Conservation (phyloP, 1,139 yeast species). For the Nakaseomyces nivariensis region DNA sequence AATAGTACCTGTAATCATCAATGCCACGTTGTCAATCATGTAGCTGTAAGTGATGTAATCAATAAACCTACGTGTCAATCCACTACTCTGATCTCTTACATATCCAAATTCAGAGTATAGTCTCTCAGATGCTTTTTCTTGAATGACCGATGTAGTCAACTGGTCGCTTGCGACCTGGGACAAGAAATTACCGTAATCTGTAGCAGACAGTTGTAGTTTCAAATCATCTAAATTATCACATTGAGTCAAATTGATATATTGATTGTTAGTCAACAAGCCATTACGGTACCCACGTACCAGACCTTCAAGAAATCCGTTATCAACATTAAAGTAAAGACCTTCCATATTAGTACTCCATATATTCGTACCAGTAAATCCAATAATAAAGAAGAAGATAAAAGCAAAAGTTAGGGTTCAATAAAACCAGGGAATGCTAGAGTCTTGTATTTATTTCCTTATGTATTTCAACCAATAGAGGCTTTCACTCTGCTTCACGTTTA, state of each 20-base stretch:
- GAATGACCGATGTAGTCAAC: conserved; percentile 67
- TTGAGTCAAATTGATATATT: conserved; percentile 86
- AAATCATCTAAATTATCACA: conserved; percentile 92
- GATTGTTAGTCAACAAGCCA: conserved; percentile 66
- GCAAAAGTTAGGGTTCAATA: no score
- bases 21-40: conserved; percentile 95
- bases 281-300: conserved; percentile 89
- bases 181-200: conserved; percentile 89
- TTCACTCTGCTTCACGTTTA: no score
- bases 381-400: no score
- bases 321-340: conserved; percentile 78
- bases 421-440: no score
- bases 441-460: no score
- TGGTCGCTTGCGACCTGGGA: conserved; percentile 74
- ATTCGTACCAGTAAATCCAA: no score
- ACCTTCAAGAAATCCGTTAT: conserved; percentile 86
- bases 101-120: conserved; percentile 78
- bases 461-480: no score
- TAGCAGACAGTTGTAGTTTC: conserved; percentile 85
- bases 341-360: conserved; percentile 43
- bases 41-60: conserved; percentile 91
- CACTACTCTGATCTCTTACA: conserved; percentile 73
- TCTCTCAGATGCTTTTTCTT: conserved; percentile 65
- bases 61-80: conserved; percentile 69
- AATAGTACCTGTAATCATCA: conserved; percentile 93